These are phyloP conservation scores for Metarhizium robertsii DNA, from an alignment of 2,329 filamentous ascomycete species.

Conservation along the genomic window DNA sequence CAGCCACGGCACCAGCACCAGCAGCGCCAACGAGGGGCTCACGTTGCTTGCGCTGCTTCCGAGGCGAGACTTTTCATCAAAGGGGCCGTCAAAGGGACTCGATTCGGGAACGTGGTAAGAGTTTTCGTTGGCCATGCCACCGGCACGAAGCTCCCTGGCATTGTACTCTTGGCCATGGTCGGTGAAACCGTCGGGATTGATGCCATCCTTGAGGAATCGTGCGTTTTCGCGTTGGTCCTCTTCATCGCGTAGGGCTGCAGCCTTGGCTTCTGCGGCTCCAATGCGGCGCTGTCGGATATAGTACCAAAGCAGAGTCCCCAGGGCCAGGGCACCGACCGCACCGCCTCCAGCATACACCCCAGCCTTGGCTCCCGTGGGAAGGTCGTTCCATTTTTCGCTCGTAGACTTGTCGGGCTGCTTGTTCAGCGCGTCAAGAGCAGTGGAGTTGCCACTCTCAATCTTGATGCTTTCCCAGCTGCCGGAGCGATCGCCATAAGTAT, in stretches of 20 bases:
- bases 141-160: slow-evolving; percentile 7
- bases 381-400: slow-evolving; percentile 43
- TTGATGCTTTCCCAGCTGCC: slow-evolving; percentile 59
- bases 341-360: slow-evolving; percentile 41
- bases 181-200: slow-evolving; percentile 37
- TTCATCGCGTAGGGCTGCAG: slow-evolving; percentile 33
- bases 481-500: slow-evolving; percentile 51
- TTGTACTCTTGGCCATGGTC: slow-evolving; percentile 15
- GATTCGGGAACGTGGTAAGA: slow-evolving; percentile 12
- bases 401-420: slow-evolving; percentile 31
- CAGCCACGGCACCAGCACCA: slow-evolving; percentile 6
- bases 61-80: slow-evolving; percentile 6
- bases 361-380: slow-evolving; percentile 40
- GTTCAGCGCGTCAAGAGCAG: slow-evolving; percentile 35
- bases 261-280: slow-evolving; percentile 40
- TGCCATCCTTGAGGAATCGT: slow-evolving; percentile 35
- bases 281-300: slow-evolving; percentile 45
- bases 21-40: slow-evolving; percentile 8
- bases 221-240: slow-evolving; percentile 43
- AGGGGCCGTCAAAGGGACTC: slow-evolving; percentile 5
- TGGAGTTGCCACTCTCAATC: slow-evolving; percentile 45
- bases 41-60: slow-evolving; percentile 6
- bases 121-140: slow-evolving; percentile 7
- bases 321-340: slow-evolving; percentile 31
- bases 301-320: slow-evolving; percentile 37